A percentile compares a stretch with the other conserved stretches of the same genome.
Evolutionary conservation across 1,139 yeast genomes (phyloP).

Genomic region (Geotrichum candidum): DNA sequence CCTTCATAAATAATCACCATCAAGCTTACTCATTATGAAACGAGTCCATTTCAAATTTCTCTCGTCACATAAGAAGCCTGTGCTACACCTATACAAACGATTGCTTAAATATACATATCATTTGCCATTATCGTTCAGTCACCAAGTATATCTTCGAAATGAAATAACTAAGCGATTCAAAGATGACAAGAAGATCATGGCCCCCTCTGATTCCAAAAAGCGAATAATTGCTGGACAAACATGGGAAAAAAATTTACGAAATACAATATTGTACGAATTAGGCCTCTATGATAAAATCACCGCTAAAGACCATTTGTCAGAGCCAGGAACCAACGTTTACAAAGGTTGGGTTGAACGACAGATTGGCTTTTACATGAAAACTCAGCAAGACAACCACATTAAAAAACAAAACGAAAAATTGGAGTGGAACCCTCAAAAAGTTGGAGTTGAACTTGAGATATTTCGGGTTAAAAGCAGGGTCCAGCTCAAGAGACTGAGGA

Average conservation of each 20-base stretch:
- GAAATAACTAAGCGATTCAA: conserved; percentile 11
- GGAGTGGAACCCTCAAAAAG: not conserved
- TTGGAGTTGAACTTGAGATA: conserved; percentile 1
- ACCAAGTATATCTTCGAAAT: conserved; percentile 2
- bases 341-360: conserved; percentile 10
- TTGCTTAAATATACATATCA: conserved; percentile 11
- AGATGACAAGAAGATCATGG: conserved; percentile 9
- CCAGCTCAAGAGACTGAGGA: conserved; percentile 1
- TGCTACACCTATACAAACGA: conserved; percentile 10
- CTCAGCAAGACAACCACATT: not conserved
- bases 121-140: conserved; percentile 13
- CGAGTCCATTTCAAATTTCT: conserved; percentile 11
- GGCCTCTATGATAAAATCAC: not conserved
- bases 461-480: conserved; percentile 2
- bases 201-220: not conserved
- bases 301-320: not conserved
- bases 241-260: conserved; percentile 9
- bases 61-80: conserved; percentile 15
- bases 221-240: not conserved
- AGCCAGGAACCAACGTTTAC: not conserved
- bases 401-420: not conserved
- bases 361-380: not conserved
- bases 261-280: conserved; percentile 1
- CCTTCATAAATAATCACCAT: not conserved
- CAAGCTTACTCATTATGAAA: conserved; percentile 1